Conservation (phyloP, 176 grass and related monocot genomes). For the Carex cristatella region DNA sequence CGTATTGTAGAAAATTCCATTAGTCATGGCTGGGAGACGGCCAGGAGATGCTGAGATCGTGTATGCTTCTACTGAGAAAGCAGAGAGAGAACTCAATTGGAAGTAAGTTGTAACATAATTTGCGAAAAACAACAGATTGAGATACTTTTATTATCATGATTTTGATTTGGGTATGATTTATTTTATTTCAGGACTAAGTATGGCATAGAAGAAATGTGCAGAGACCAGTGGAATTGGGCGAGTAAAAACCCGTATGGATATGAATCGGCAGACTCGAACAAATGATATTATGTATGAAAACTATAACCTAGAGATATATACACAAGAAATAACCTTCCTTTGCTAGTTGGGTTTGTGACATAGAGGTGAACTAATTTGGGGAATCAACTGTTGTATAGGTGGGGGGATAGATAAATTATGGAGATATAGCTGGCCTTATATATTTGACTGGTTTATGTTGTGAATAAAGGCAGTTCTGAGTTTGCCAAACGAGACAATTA, state of each 20-base stretch:
- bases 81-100: conserved; percentile 77
- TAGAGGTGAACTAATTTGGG: conserved; percentile 19
- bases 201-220: conserved; percentile 88
- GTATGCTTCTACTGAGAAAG: conserved; percentile 60
- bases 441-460: conserved; percentile 16
- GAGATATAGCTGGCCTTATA: conserved; percentile 6
- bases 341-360: conserved; percentile 8
- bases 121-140: background rate
- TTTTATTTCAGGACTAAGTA: conserved; percentile 60
- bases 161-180: background rate
- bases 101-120: conserved; percentile 42
- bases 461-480: conserved; percentile 12
- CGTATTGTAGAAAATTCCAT: conserved; percentile 51
- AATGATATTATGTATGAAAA: conserved; percentile 13
- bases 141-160: background rate
- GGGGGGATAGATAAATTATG: background rate
- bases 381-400: conserved; percentile 25
- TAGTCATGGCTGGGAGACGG: conserved; percentile 57
- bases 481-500: conserved; percentile 6
- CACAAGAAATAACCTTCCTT: conserved; percentile 11
- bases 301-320: conserved; percentile 7
- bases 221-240: conserved; percentile 93
- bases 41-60: conserved; percentile 69
- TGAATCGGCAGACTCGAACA: conserved; percentile 27
- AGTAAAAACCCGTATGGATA: conserved; percentile 89